Base-by-base conservation (phyloP, 495 filamentous ascomycete species). In the Tuber indicum region DNA sequence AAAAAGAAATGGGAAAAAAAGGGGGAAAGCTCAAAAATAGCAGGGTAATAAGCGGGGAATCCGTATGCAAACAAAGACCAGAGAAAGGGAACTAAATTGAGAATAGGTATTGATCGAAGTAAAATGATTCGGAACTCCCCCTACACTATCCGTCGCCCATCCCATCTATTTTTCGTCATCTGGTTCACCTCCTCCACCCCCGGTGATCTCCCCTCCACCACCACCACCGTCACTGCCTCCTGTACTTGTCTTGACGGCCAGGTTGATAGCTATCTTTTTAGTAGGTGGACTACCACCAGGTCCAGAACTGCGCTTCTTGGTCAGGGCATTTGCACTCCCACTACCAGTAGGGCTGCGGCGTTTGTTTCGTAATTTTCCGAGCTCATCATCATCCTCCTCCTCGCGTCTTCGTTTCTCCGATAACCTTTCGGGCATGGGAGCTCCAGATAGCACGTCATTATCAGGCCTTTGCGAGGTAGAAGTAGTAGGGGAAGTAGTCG, bases 371-470 rank as follows among this genome's bases (percentile, higher is more conserved):
- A 96, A 86, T 82, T 94, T 95, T 36, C 88, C 89, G 39, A 97
- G 84, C 75, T 92, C 92, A 79, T 97, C 93, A 72, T 91, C 89
- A 58, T 90, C 88, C 74, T 97, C 94, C 66, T 94, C 92, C 80
- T 97, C 94, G 58, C 96, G 89, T 69, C 96, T 88, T 75, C 96
- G 92, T 83, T 97, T 97, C 85, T 97, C 94, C 0, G 94, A 90
- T n/a, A 97, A 81, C 74, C 92, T 87, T 82, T 96, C 94, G 0
- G 90, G 92, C 47, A 89, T 91, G 8, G 89, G 86, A 9, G 76
- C 80, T 8, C 76, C 44, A 42, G 74, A 71, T 73, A 36, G 77
- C 52, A 81, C 87, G 76, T 84, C 86, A 47, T 81, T 83, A 14
- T 84, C 82, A 73, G 84, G 82, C 41, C 84, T 78, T 76, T 79